Base-by-base conservation (phyloP, 768 basidiomycete genomes). In the Podaxis rugospora region DNA sequence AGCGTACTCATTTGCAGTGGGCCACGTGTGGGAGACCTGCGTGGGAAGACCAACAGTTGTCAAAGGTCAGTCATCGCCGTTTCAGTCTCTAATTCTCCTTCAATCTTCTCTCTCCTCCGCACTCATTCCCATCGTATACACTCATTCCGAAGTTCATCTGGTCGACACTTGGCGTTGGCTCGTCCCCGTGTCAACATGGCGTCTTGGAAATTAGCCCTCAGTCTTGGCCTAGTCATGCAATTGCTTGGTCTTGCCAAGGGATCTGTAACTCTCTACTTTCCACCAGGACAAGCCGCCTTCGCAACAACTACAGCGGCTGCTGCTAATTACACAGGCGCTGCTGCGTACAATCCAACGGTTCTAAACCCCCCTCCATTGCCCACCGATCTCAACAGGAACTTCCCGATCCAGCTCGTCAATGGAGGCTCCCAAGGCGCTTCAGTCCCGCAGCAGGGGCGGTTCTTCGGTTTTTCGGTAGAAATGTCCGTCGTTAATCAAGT, bases 381-480 rank as follows among this genome's bases (percentile, higher is more conserved):
- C 0, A 74, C 71, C 51, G 57, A 72, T 0, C 65, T 77, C 4
- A 68, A 76, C 18, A 79, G 76, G 1, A 70, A 76, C 32, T 84
- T 87, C 66, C 65, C 64, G 25, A 68, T 87, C 6, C 75, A 80
- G 61, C 68, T 88, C 40, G 70, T 74, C 32, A 68, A 69, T 63
- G 69, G 68, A 10, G 74, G 71, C 6, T 71, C 73, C 7, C 52
- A 65, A 1, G 75, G 73, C 11, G 64, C 75, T 1, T 77, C 78
- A 4, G 76, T 79, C 32, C 63, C 66, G 9, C 76, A 77, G 57
- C 68, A 66, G 36, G 79, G 76, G 42, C 66, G 70, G 1, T 80
- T 80, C 60, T 69, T 85, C 54, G 87, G 87, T 0, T 88, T 87
- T 63, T 81, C 79, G 1, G 75, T 89, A 32, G 87, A 89, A 70